Evolutionary conservation across 306 rosid genomes (phyloP), one percentile per base, ranked within the genome.

Genomic region (Vachellia collinsii): DNA sequence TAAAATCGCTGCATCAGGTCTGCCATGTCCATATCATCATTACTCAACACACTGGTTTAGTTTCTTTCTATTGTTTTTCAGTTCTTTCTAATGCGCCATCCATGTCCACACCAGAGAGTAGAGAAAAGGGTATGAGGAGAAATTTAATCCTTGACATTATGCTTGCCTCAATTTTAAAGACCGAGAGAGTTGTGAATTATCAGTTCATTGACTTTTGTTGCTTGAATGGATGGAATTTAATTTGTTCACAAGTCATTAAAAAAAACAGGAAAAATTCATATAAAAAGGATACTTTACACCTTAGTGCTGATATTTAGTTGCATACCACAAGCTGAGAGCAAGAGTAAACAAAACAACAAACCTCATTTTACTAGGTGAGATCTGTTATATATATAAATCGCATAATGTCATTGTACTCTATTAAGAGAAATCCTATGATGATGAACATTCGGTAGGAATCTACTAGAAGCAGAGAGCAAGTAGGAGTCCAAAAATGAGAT

Each of bases 401-500:
- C 2, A 29, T 29, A 29, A 29, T 29, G 34, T 29, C 34, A 29
- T 29, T 29, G 2, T 29, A 2, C 34, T 29, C 34, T 29, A 29
- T 29, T 2, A 29, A 29, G 1, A 29, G 34, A 29, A 4, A 11
- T 11, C 41, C 42, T 2, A 41, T 36, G n/a, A 53, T 41, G 54
- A 69, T 22, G 56, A 75, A 62, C 16, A 34, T 62, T 63, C 44
- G 9, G 19, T 34, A 13, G 74, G 70, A 70, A 11, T 38, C 80
- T 42, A 74, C 37, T 69, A 77, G 76, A 85, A 81, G 79, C 80
- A 14, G 70, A 59, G 6, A 68, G 72, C 74, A 22, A 81, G 65
- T 39, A 91, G 46, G 69, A 82, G 78, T 63, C 77, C 88, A 11
- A 80, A 44, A 22, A 68, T 62, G 23, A 83, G 62, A 54, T 83